Evolutionary conservation across 306 rosid genomes (phyloP), one percentile per base, ranked within the genome.

Genomic region (Macrotyloma uniflorum): DNA sequence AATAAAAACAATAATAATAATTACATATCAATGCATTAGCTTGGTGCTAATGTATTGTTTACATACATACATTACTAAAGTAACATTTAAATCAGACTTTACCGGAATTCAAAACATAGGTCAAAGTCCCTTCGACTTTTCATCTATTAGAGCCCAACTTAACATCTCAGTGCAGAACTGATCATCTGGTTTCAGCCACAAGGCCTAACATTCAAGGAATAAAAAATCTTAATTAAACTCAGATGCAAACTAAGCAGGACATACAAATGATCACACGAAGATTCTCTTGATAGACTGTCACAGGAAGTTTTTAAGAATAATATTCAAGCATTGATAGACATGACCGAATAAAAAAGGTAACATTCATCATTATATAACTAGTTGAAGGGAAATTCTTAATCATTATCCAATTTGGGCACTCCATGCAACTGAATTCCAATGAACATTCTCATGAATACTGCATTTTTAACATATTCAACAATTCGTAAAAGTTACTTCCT

Each of bases 111-210:
- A 73, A 75, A 45, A 75, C 72, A 65, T 18, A 83, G 62, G 55
- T 90, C 91, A 11, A 80, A 67, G 14, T 85, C 85, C 15, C 74
- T n/a, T 42, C 89, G 88, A 82, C 93, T 64, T 38, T 82, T 94
- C 97, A 18, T 94, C 98, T 43, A 76, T 67, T 32, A 92, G 87
- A 67, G 97, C 99, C 86, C 85, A 47, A 55, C 88, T 93, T 65
- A 93, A 66, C 99, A 95, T 93, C 83, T 95, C 98, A 3, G 98
- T 93, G 87, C 96, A 93, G 72, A 95, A 93, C 47, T 88, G 99
- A 78, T 95, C 98, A 24, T 91, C 98, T 5, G 99, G 89, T 75
- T 87, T 81, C 64, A 91, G 84, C 98, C 99, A 91, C 64, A 93
- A 68, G 23, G 99, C 99, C 99, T 95, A 77, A 77, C 75, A 83